A percentile compares a stretch with the other conserved stretches of the same genome.
Evolutionary conservation across 495 filamentous ascomycete species (phyloP).

Genomic region (Neohortaea acidophila): DNA sequence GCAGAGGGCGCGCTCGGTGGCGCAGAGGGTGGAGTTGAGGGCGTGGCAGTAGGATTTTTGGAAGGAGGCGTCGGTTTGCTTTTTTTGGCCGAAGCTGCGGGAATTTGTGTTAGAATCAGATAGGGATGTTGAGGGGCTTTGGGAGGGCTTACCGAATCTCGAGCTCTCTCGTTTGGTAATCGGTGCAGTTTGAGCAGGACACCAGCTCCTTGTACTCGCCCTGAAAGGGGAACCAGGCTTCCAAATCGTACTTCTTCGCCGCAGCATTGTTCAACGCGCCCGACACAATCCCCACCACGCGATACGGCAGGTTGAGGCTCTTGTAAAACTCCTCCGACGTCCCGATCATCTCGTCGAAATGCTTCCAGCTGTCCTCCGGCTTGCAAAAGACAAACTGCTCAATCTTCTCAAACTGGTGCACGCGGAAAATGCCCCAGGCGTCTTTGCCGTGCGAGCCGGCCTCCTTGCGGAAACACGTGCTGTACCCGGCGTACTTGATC

Average conservation of each 20-base stretch:
- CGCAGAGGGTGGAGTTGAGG: constrained; percentile 80
- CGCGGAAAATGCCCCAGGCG: constrained; percentile 95
- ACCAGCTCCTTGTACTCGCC: constrained; percentile 93
- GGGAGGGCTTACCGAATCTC: constrained; percentile 42
- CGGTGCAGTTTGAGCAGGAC: constrained; percentile 42
- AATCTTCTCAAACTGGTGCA: constrained; percentile 97
- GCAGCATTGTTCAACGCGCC: constrained; percentile 90
- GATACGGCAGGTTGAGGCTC: constrained; percentile 75
- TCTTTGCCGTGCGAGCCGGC: constrained; percentile 85
- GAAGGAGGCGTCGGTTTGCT: constrained; percentile 44
- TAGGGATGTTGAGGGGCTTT: not conserved
- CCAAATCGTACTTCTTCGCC: constrained; percentile 86
- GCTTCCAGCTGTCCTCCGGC: constrained; percentile 87
- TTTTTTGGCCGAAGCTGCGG: constrained; percentile 54
- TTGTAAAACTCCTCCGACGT: constrained; percentile 90
- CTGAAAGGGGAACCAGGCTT: constrained; percentile 95
- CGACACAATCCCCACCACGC: constrained; percentile 81
- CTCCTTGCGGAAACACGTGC: constrained; percentile 89
- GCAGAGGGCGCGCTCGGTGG: constrained; percentile 86
- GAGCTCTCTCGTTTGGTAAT: constrained; percentile 42
- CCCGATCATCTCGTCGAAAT: constrained; percentile 81
- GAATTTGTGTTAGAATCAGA: too few relatives aligned
- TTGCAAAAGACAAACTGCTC: constrained; percentile 92
- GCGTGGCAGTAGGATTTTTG: constrained; percentile 89
- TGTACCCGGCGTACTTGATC: constrained; percentile 85